A percentile compares a stretch with the other conserved stretches of the same genome.
These are phyloP conservation scores for Centaurea solstitialis DNA, from an alignment of 129 eudicot genomes.

Conservation along the genomic window DNA sequence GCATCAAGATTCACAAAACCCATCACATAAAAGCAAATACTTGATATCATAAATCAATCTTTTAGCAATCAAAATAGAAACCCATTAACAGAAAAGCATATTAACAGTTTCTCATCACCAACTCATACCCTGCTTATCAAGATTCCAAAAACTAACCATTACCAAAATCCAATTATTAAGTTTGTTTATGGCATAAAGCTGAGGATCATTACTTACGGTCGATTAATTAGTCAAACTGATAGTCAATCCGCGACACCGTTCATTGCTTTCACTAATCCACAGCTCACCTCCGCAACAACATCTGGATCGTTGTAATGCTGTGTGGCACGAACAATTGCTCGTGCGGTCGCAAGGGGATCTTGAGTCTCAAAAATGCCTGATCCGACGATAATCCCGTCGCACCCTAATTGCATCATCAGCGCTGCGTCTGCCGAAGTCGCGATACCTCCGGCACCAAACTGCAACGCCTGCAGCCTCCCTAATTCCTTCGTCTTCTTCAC, in stretches of 20 bases:
- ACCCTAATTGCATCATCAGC: conserved; percentile 71
- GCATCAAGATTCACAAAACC: neutral
- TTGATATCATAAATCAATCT: neutral
- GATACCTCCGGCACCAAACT: conserved; percentile 68
- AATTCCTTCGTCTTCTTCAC: conserved; percentile 64
- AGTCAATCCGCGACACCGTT: too few species aligned
- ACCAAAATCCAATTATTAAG: too few species aligned
- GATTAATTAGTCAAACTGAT: too few species aligned
- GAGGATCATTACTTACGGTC: too few species aligned
- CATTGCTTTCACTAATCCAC: too few species aligned
- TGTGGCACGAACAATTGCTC: too few species aligned
- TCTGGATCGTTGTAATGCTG: too few species aligned
- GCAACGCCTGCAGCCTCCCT: conserved; percentile 62
- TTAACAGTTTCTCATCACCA: neutral
- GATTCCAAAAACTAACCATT: too few species aligned
- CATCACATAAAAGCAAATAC: too few species aligned
- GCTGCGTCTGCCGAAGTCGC: conserved; percentile 74
- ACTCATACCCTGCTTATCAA: neutral
- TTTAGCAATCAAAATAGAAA: neutral
- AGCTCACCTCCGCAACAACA: too few species aligned
- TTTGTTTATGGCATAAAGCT: too few species aligned
- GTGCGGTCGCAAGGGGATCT: conserved; percentile 4
- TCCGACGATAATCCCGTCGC: conserved; percentile 68
- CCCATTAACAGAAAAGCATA: neutral
- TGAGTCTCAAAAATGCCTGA: conserved; percentile 67